Evolutionary conservation across 2,329 filamentous ascomycete species (phyloP).

Genomic region (Pseudogymnoascus sp.): DNA sequence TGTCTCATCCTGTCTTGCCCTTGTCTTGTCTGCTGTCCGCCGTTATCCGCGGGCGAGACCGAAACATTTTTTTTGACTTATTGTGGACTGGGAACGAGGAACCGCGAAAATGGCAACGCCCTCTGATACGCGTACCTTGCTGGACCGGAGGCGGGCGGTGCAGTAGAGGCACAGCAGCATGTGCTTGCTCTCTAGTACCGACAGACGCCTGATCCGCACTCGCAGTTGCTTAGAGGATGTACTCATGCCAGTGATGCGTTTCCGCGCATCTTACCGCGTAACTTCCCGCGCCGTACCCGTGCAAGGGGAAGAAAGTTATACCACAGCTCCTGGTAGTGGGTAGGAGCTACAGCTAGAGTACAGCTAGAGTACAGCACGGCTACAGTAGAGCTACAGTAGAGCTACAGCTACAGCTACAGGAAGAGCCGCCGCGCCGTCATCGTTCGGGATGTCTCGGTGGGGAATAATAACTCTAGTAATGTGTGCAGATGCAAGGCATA

Average conservation of each 20-base stretch:
- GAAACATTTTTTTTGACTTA: neutral
- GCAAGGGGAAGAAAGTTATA: neutral
- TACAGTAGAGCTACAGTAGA: neutral
- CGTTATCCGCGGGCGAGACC: neutral
- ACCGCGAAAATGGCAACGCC: neutral
- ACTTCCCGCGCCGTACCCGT: neutral
- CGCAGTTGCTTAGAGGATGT: neutral
- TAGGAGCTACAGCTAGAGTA: neutral
- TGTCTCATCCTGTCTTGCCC: neutral
- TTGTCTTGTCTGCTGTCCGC: neutral
- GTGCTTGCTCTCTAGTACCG: neutral
- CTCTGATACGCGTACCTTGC: neutral
- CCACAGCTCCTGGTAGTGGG: neutral
- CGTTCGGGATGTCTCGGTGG: neutral
- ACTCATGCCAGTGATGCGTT: neutral
- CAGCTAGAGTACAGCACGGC: neutral
- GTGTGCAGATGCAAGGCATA: neutral
- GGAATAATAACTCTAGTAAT: neutral
- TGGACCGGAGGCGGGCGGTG: neutral
- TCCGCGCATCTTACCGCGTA: neutral
- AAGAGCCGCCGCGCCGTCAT: neutral
- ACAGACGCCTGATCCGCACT: neutral
- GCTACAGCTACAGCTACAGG: neutral
- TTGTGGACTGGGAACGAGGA: neutral
- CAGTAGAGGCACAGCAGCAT: neutral